A percentile compares a stretch with the other conserved stretches of the same genome.
phyloP scores from a whole-genome alignment of 352 stramenopile genomes.

The Pelagophyceae sp. region DNA sequence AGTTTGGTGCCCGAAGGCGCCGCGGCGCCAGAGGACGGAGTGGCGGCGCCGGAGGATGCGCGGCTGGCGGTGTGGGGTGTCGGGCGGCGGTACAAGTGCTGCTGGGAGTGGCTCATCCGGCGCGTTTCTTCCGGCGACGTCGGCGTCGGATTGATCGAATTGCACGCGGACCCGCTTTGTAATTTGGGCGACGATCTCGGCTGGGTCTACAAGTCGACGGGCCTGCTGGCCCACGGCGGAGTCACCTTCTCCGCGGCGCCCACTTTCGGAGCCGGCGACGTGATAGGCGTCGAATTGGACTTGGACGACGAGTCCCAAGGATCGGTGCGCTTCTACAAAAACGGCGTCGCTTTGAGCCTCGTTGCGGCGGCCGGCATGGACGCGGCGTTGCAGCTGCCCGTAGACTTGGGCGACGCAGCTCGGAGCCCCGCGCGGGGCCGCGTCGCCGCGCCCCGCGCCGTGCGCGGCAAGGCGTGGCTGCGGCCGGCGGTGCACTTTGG shows the following conservation, averaged over 20 bases:
- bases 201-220: neutral
- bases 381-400: too few relatives aligned
- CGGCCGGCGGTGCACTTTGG: neutral
- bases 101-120: constrained; percentile 3
- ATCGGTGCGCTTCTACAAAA: constrained; percentile 3
- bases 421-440: too few relatives aligned
- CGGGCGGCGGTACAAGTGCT: neutral
- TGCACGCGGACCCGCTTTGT: neutral
- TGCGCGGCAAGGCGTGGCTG: neutral
- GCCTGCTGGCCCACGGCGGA: neutral
- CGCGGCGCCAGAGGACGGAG: neutral
- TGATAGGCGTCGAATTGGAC: constrained; percentile 1
- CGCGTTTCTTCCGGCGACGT: constrained; percentile 8
- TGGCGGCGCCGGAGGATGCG: neutral
- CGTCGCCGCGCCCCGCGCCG: too few relatives aligned
- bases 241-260: neutral
- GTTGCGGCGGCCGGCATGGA: too few relatives aligned
- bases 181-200: neutral
- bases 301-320: neutral
- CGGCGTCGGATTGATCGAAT: neutral
- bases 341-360: too few relatives aligned
- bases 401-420: neutral
- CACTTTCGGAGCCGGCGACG: neutral
- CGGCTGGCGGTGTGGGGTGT: neutral
- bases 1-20: neutral